Base-by-base conservation (phyloP, 2,329 filamentous ascomycete species). In the Knoxdaviesia proteae region DNA sequence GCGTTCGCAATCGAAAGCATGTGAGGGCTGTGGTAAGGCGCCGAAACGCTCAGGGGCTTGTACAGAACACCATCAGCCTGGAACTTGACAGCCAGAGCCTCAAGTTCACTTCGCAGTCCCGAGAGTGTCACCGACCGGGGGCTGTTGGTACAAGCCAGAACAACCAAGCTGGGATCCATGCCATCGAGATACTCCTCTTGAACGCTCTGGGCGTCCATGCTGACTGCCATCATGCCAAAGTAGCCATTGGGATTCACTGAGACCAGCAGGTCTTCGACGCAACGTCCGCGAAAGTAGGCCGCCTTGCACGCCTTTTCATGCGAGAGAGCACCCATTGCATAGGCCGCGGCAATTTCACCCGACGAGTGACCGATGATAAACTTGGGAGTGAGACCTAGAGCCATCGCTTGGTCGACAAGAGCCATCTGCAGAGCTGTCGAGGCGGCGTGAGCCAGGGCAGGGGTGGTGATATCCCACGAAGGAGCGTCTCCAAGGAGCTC, bases 331-430 rank as follows among this genome's bases (percentile, higher is more conserved):
- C 20, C 20, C 20, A 20, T 20, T 6, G 63, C 60, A 43, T 60
- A 63, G 1, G 64, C 62, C 6, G 63, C 64, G 1, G 62, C 63
- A 33, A 67, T 60, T 43, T 67, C 64, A 2, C 64, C 64, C 1
- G 63, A 66, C 0, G 63, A 66, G 46, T 67, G 64, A 0, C 64
- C 63, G 6, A 65, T 52, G 4, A 64, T 59, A 11, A 53, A 49
- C 5, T 45, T 46, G 2, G 61, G 58, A 1, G 38, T 41, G 33
- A 64, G 49, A 7, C 49, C 51, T 9, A 60, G 53, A 3, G 56
- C 54, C 6, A 44, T 42, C 5, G 65, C 48, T 5, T 65, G 52
- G 34, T 65, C 61, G 2, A 65, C 55, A 2, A 64, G 51, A 3
- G 62, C 62, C 31, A 65, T 48, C 36, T 65, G 62, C 8, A 65